phyloP scores from a whole-genome alignment of 1,284 basidiomycete genomes.

The Vanrija pseudolonga region DNA sequence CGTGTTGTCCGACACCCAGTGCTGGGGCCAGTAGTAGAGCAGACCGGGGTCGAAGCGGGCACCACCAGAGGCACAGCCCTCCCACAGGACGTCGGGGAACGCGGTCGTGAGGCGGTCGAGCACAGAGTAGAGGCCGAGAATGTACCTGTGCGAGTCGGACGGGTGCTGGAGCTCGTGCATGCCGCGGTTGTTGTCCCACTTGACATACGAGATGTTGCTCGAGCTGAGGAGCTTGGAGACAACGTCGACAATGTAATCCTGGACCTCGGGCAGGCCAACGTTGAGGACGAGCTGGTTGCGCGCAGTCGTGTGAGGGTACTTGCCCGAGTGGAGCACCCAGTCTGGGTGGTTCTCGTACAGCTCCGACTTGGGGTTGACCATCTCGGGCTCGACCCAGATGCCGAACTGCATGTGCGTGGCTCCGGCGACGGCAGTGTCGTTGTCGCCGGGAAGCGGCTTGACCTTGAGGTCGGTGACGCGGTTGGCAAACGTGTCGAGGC shows the following conservation, averaged over 20 bases:
- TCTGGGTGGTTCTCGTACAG: constrained; percentile 35
- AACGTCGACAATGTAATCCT: constrained; percentile 30
- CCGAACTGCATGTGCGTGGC: constrained; percentile 23
- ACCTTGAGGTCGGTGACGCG: constrained; percentile 7
- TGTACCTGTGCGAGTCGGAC: constrained; percentile 24
- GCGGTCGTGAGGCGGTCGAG: constrained; percentile 21
- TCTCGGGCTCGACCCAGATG: constrained; percentile 42
- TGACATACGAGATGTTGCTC: constrained; percentile 32
- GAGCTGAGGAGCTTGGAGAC: constrained; percentile 20
- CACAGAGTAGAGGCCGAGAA: constrained; percentile 36
- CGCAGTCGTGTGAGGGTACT: constrained; percentile 19
- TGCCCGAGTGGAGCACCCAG: constrained; percentile 28
- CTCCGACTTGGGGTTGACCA: constrained; percentile 33
- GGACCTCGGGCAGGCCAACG: constrained; percentile 23
- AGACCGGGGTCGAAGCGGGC: constrained; percentile 36
- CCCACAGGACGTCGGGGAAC: constrained; percentile 34
- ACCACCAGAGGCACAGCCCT: constrained; percentile 38
- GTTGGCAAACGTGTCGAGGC: constrained; percentile 22
- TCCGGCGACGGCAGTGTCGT: not conserved
- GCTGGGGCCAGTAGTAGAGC: constrained; percentile 30
- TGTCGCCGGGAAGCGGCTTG: too few relatives aligned
- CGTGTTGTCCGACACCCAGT: constrained; percentile 37
- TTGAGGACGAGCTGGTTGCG: constrained; percentile 37
- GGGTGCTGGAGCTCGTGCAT: constrained; percentile 36
- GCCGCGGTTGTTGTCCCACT: constrained; percentile 39